Evolutionary conservation across 2,329 filamentous ascomycete species (phyloP).

Genomic region (Lasiodiplodia sp.): DNA sequence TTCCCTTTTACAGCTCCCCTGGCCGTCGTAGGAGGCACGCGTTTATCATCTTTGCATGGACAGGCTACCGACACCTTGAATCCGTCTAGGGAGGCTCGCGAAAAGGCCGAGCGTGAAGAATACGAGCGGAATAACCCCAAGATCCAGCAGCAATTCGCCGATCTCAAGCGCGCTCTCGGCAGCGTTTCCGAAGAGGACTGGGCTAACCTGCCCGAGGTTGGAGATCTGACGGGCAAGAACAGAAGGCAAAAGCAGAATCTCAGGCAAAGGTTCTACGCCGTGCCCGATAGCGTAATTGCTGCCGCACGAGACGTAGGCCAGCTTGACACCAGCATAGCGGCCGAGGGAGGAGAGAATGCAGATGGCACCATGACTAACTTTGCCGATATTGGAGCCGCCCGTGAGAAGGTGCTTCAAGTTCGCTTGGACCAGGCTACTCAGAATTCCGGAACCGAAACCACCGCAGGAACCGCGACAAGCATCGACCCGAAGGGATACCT

Average conservation of each 20-base stretch:
- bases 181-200: slow-evolving; percentile 94
- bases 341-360: slow-evolving; percentile 62
- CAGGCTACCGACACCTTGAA: slow-evolving; percentile 40
- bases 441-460: slow-evolving; percentile 71
- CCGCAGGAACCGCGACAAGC: slow-evolving; percentile 81
- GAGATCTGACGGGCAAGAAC: slow-evolving; percentile 95
- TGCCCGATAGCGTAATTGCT: slow-evolving; percentile 93
- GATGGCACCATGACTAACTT: slow-evolving; percentile 98
- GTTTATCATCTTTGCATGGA: slow-evolving; percentile 44
- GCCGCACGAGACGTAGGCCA: slow-evolving; percentile 82
- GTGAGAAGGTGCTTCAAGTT: slow-evolving; percentile 96
- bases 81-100: slow-evolving; percentile 87
- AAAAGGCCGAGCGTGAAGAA: slow-evolving; percentile 88
- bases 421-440: slow-evolving; percentile 87
- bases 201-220: slow-evolving; percentile 93
- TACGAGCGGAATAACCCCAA: slow-evolving; percentile 98
- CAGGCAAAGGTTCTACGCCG: slow-evolving; percentile 87
- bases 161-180: slow-evolving; percentile 88
- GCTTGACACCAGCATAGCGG: slow-evolving; percentile 89
- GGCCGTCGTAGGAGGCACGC: slow-evolving; percentile 35
- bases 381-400: slow-evolving; percentile 92
- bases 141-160: slow-evolving; percentile 96
- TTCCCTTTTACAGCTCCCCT: slow-evolving; percentile 33
- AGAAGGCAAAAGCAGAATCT: slow-evolving; percentile 82
- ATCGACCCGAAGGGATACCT: slow-evolving; percentile 97